Evolutionary conservation across 257 asterid species (phyloP), one percentile per base, ranked within the genome.

Genomic region (Eucommia ulmoides): DNA sequence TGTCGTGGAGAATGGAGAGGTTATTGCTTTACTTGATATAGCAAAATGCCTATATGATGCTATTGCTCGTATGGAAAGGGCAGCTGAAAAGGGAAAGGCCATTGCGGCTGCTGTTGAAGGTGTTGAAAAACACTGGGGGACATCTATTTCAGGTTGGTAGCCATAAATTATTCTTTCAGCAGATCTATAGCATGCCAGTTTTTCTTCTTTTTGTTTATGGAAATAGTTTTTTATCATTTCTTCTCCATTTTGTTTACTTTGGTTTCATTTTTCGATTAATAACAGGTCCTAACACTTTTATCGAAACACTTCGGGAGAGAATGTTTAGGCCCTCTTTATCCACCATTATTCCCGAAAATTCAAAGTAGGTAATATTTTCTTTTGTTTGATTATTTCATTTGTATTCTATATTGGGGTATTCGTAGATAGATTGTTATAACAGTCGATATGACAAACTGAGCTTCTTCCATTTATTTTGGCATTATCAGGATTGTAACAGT

Each of bases 101-200:
- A 86, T 86, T 49, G 95, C 96, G 20, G 94, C 96, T 64, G 94
- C 95, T 20, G 98, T 91, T 55, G 94, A 91, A 78, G 96, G 98
- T 45, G 98, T 83, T 54, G 98, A 91, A 69, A 91, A 83, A 71
- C 96, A 86, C 52, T 86, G 96, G 98, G 95, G 96, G 19, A 61
- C 96, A 47, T 74, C 94, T 26, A 72, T 65, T 47, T 74, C 95
- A 48, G 98, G 98, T 89, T 56, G 41, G 89, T 80, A 50, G 50
- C n/a, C n/a, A n/a, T n/a, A 55, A 8, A 48, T 25, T 58, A 21
- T 24, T 42, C 24, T 49, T 19, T 50, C 48, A 42, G 1, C 19
- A 54, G 41, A 51, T 53, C 19, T 53, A 14, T 8, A 24, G 20
- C 26, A n/a, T 21, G 19, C 19, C 47, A 24, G 50, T 3, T 44